Evolutionary conservation across 2,329 filamentous ascomycete genomes (phyloP), one percentile per base, ranked within the genome.

Genomic region (Epichloe uncinata): DNA sequence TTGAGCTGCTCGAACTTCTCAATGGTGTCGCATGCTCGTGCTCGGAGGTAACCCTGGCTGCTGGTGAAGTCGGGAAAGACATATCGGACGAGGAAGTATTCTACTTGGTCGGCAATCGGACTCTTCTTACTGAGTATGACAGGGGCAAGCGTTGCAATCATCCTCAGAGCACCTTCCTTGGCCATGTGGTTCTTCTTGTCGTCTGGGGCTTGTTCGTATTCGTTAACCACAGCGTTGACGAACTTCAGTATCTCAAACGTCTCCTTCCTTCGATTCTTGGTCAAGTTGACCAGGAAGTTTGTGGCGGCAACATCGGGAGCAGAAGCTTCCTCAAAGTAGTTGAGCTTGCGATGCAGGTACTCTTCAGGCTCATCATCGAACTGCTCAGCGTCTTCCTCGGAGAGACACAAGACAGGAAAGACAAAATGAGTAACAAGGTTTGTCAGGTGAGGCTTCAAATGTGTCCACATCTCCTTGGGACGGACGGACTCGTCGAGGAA

Each of bases 21-120:
- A 53, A 98, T 81, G 0, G 91, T 96, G 64, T 98, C 91, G 68
- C 93, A 98, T 56, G 93, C 93, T 56, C 93, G 84, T 35, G 93
- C 93, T 51, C 93, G 85, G 45, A 98, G 80, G 71, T 90, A 97
- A 36, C 91, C 93, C 63, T 95, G 87, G 13, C 81, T 76, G 69
- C 88, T 97, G 59, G 87, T 83, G 73, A 98, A 98, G 62, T 98
- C 93, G 44, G 93, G 93, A 73, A 98, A 97, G 51, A 98, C 93
- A 62, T 97, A 95, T 61, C 91, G 86, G 48, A 97, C 91, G 57
- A 98, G 85, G 75, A 98, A 98, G 68, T 95, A 96, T 68, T 98
- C 93, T 51, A 97, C 90, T 67, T 97, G 89, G 62, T 95, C 86
- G 36, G 91, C 93, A 57, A 98, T 96, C 1, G 93, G 93, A 62